These are phyloP conservation scores for Coelastrella sp. DNA, from an alignment of 139 green algal genomes.

Conservation along the genomic window DNA sequence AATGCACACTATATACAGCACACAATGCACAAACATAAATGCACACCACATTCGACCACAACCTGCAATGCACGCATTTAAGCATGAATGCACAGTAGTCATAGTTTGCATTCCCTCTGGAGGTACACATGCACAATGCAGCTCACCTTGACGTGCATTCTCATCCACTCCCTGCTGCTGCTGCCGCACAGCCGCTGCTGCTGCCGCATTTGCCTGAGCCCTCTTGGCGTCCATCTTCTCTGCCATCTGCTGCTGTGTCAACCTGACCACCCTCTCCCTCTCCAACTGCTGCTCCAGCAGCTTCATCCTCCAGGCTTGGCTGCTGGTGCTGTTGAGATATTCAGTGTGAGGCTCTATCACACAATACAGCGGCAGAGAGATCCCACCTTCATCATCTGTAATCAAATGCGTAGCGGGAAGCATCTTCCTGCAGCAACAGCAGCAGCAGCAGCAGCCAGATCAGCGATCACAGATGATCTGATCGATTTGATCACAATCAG, in stretches of 20 bases:
- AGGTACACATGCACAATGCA: not conserved
- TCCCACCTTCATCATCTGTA: not conserved
- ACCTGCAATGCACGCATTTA: too few species aligned
- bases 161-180: not conserved
- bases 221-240: not conserved
- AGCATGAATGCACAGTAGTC: too few species aligned
- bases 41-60: too few species aligned
- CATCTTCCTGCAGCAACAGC: not conserved
- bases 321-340: conserved; percentile 17
- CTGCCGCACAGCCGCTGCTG: not conserved
- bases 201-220: not conserved
- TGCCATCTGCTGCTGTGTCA: not conserved
- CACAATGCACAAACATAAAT: too few species aligned
- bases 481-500: too few species aligned
- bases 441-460: too few species aligned
- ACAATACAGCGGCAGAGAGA: conserved; percentile 22
- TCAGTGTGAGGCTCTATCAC: conserved; percentile 33
- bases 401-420: not conserved
- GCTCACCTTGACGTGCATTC: not conserved
- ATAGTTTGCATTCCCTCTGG: too few species aligned
- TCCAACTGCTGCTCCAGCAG: conserved; percentile 25
- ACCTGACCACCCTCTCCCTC: not conserved
- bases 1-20: too few species aligned
- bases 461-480: too few species aligned
- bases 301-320: not conserved